Conservation (phyloP, 2,329 filamentous ascomycete genomes). For the Colletotrichum shisoi region DNA sequence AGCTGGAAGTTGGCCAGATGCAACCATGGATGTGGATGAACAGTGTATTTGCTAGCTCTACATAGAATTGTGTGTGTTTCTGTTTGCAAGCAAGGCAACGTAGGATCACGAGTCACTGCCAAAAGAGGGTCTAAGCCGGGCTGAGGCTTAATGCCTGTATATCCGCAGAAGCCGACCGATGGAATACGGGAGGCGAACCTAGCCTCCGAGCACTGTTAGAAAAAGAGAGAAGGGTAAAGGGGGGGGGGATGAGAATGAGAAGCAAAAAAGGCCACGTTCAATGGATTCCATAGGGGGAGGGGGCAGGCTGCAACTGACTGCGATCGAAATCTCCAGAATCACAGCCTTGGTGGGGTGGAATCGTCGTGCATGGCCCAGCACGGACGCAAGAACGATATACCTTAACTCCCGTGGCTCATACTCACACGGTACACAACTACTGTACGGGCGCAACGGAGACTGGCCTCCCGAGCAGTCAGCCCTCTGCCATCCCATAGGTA, state of each 20-base stretch:
- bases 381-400: slow-evolving; percentile 3
- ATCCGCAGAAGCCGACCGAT: slow-evolving; percentile 9
- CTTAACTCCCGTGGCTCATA: slow-evolving; percentile 29
- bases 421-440: slow-evolving; percentile 18
- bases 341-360: slow-evolving; percentile 32
- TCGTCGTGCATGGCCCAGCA: slow-evolving; percentile 1
- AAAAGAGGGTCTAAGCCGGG: neutral
- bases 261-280: slow-evolving; percentile 32
- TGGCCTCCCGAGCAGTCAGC: slow-evolving; percentile 14
- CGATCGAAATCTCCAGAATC: slow-evolving; percentile 39
- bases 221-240: neutral
- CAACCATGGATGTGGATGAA: neutral
- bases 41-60: no score
- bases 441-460: slow-evolving; percentile 29
- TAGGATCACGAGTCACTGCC: slow-evolving; percentile 23
- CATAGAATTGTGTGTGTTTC: neutral
- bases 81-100: neutral
- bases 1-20: neutral
- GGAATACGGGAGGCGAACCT: slow-evolving; percentile 7
- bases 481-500: slow-evolving; percentile 1
- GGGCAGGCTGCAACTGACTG: neutral
- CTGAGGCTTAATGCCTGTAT: neutral
- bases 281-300: slow-evolving; percentile 1
- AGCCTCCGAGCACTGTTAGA: no score
- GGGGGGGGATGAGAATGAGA: no score